A percentile compares a stretch with the other conserved stretches of the same genome.
Conservation (phyloP, 1,139 yeast genomes). For the Blastobotrys ciferrii region DNA sequence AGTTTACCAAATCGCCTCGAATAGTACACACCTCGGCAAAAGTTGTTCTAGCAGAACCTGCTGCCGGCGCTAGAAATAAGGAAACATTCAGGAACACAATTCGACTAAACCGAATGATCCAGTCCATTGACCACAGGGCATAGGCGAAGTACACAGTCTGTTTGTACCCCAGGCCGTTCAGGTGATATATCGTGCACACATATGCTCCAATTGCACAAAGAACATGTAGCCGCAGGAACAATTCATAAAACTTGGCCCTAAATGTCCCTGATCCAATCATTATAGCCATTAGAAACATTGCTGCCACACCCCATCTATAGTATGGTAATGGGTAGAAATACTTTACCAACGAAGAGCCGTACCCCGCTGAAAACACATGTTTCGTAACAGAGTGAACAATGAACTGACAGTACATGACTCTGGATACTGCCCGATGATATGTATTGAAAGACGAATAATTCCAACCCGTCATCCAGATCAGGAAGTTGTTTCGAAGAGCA, state of each 20-base stretch:
- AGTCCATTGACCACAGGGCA: slow-evolving; percentile 45
- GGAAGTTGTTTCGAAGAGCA: slow-evolving; percentile 60
- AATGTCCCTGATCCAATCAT: slow-evolving; percentile 53
- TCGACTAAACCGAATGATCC: slow-evolving; percentile 40
- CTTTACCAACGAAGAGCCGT: slow-evolving; percentile 34
- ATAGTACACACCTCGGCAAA: slow-evolving; percentile 41
- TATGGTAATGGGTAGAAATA: slow-evolving; percentile 38
- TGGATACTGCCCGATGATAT: slow-evolving; percentile 59
- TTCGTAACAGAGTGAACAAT: slow-evolving; percentile 38
- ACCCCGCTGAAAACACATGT: slow-evolving; percentile 39
- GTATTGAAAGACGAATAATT: slow-evolving; percentile 58
- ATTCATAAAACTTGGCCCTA: slow-evolving; percentile 47
- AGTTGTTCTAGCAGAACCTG: slow-evolving; percentile 32
- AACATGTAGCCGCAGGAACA: slow-evolving; percentile 47
- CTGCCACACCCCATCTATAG: slow-evolving; percentile 57
- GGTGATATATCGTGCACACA: slow-evolving; percentile 50
- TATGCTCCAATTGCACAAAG: slow-evolving; percentile 43
- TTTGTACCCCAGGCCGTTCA: slow-evolving; percentile 48
- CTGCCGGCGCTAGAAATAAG: slow-evolving; percentile 31
- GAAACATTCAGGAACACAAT: slow-evolving; percentile 44
- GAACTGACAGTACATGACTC: slow-evolving; percentile 50
- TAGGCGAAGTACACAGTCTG: slow-evolving; percentile 43
- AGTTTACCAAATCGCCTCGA: slow-evolving; percentile 32
- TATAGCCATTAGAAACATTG: slow-evolving; percentile 46
- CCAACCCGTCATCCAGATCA: slow-evolving; percentile 60